phyloP scores from a whole-genome alignment of 140 eudicot genomes.

The Stevia rebaudiana region DNA sequence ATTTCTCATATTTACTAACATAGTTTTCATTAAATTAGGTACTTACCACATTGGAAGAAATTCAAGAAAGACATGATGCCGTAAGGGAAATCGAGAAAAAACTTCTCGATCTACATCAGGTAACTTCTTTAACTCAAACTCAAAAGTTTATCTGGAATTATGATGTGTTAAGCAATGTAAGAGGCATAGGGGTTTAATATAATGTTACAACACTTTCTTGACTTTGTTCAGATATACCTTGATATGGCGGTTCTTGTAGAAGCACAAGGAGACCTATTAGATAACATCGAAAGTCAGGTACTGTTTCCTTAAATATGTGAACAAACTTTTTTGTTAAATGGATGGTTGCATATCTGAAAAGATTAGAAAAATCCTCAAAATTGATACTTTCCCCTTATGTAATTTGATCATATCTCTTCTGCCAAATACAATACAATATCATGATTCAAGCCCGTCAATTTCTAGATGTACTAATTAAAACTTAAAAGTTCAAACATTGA shows the following conservation, averaged over 20 bases:
- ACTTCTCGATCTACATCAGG: constrained; percentile 88
- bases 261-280: constrained; percentile 82
- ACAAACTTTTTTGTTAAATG: too few species aligned
- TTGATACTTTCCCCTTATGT: too few species aligned
- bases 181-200: neutral
- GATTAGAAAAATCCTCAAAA: too few species aligned
- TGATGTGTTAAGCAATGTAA: neutral
- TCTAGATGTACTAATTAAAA: too few species aligned
- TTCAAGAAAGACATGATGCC: constrained; percentile 87
- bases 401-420: too few species aligned
- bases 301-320: too few species aligned
- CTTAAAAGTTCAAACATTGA: too few species aligned
- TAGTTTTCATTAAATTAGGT: constrained; percentile 30
- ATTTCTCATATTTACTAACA: neutral
- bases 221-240: constrained; percentile 52
- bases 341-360: too few species aligned
- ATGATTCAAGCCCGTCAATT: too few species aligned
- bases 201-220: neutral
- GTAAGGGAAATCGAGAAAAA: constrained; percentile 75
- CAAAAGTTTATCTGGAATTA: neutral
- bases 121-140: constrained; percentile 8
- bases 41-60: constrained; percentile 67
- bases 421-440: too few species aligned
- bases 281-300: constrained; percentile 89
- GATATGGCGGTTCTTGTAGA: constrained; percentile 87